Evolutionary conservation across 2,329 filamentous ascomycete genomes (phyloP).

Genomic region (Aphanocladium album): DNA sequence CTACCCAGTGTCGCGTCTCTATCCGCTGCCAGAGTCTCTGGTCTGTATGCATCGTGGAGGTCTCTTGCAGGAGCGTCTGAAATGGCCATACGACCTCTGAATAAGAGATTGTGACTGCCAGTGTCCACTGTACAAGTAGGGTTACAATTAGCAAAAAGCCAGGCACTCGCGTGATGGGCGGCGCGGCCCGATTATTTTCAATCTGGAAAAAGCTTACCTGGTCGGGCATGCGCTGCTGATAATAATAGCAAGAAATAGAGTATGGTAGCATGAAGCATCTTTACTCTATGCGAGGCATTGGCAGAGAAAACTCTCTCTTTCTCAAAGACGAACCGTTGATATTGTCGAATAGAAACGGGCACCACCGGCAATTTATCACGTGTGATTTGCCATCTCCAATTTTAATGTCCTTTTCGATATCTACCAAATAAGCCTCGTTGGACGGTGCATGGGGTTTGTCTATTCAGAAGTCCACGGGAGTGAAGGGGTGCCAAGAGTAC

Average conservation of each 20-base stretch:
- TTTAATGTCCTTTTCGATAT: not conserved
- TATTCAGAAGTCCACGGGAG: not conserved
- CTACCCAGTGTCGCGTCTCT: not conserved
- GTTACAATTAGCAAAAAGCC: not conserved
- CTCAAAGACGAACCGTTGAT: not conserved
- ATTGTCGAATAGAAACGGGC: not conserved
- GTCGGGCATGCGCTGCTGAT: not conserved
- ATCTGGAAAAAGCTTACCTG: not conserved
- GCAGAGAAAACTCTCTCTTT: not conserved
- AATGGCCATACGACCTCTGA: slow-evolving; percentile 5
- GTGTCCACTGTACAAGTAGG: not conserved
- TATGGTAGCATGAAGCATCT: not conserved
- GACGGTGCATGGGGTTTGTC: not conserved
- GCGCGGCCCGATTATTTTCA: not conserved
- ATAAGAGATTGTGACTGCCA: slow-evolving; percentile 2
- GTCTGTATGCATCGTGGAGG: not conserved
- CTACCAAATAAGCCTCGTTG: not conserved
- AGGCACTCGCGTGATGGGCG: not conserved
- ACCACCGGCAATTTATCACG: not conserved
- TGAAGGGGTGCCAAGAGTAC: not conserved
- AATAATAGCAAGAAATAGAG: not conserved
- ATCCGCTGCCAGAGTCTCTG: not conserved
- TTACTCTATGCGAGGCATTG: not conserved
- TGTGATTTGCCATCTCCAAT: not conserved
- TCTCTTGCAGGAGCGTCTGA: not conserved